phyloP scores from a whole-genome alignment of 257 asterid species.

The Mentha longifolia region DNA sequence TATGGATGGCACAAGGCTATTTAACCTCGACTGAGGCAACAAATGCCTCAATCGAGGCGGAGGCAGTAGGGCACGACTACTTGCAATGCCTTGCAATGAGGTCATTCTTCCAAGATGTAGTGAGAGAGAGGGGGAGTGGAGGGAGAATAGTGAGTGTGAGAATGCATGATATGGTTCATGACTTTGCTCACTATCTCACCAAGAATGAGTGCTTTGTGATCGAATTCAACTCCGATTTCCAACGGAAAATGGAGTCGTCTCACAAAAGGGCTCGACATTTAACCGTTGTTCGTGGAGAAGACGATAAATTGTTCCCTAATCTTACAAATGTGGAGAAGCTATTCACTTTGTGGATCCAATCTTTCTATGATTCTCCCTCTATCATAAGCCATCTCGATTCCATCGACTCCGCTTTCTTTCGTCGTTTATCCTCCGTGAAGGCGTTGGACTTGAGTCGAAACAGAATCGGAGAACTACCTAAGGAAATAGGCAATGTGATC shows the following conservation, averaged over 20 bases:
- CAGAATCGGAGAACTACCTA: slow-evolving; percentile 54
- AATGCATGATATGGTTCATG: slow-evolving; percentile 65
- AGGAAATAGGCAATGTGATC: slow-evolving; percentile 47
- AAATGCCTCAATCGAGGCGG: slow-evolving; percentile 19
- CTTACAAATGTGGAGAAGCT: slow-evolving; percentile 45
- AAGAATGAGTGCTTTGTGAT: slow-evolving; percentile 51
- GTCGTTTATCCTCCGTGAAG: slow-evolving; percentile 36
- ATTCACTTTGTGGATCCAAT: slow-evolving; percentile 69
- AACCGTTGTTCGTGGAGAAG: slow-evolving; percentile 61
- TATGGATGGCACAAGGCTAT: slow-evolving; percentile 69
- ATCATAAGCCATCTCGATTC: slow-evolving; percentile 51
- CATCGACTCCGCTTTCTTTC: slow-evolving; percentile 48
- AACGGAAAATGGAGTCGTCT: slow-evolving; percentile 36
- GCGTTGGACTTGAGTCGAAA: slow-evolving; percentile 70
- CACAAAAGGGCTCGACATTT: slow-evolving; percentile 48
- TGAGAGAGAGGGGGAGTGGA: slow-evolving; percentile 38
- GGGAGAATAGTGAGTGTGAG: slow-evolving; percentile 41
- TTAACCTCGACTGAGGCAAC: slow-evolving; percentile 29
- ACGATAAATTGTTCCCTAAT: slow-evolving; percentile 44
- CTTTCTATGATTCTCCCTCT: slow-evolving; percentile 63
- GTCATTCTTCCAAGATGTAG: slow-evolving; percentile 48
- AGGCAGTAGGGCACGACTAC: slow-evolving; percentile 43
- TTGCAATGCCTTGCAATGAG: slow-evolving; percentile 47
- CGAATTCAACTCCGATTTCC: slow-evolving; percentile 45
- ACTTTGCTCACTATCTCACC: slow-evolving; percentile 49